Percentiles rank a stretch among this genome's conserved stretches.
Evolutionary conservation across 1,284 basidiomycete species (phyloP).

Genomic region (Pyrrhoderma noxium): DNA sequence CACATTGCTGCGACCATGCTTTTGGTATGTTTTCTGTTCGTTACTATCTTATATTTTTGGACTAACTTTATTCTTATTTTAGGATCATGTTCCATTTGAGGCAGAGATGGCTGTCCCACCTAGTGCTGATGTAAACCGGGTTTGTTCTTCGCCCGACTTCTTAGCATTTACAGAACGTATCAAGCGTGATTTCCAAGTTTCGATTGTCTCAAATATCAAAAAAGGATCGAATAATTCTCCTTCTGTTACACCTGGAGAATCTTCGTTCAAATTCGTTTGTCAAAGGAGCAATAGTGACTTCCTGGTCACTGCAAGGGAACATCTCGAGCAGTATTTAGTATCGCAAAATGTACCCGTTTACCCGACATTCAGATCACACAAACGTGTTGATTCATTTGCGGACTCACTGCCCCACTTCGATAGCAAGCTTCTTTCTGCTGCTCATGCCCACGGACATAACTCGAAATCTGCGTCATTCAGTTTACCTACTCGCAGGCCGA

Average conservation of each 20-base stretch:
- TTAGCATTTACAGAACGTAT: constrained; percentile 77
- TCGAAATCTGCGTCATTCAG: constrained; percentile 25
- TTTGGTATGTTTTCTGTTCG: constrained; percentile 46
- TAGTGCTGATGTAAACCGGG: constrained; percentile 66
- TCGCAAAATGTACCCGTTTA: constrained; percentile 78
- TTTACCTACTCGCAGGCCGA: constrained; percentile 14
- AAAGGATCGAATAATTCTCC: constrained; percentile 30
- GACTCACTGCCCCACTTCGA: constrained; percentile 97
- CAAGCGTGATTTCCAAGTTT: constrained; percentile 91
- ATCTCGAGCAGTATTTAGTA: constrained; percentile 87
- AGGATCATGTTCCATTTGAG: constrained; percentile 97
- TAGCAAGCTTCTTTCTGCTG: constrained; percentile 83
- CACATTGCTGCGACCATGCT: constrained; percentile 96
- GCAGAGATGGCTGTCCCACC: constrained; percentile 91
- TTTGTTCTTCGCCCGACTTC: constrained; percentile 78
- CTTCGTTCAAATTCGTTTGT: constrained; percentile 93
- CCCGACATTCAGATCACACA: constrained; percentile 64
- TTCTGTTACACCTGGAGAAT: constrained; percentile 52
- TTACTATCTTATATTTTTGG: constrained; percentile 11
- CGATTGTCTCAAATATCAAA: constrained; percentile 74
- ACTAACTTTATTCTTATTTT: constrained; percentile 19
- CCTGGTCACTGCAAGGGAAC: constrained; percentile 81
- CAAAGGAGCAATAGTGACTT: constrained; percentile 93
- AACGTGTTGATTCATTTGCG: constrained; percentile 86
- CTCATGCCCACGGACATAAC: constrained; percentile 42